Evolutionary conservation across 176 grass and related monocot genomes (phyloP), one percentile per base, ranked within the genome.

Genomic region (Carex littledalei): DNA sequence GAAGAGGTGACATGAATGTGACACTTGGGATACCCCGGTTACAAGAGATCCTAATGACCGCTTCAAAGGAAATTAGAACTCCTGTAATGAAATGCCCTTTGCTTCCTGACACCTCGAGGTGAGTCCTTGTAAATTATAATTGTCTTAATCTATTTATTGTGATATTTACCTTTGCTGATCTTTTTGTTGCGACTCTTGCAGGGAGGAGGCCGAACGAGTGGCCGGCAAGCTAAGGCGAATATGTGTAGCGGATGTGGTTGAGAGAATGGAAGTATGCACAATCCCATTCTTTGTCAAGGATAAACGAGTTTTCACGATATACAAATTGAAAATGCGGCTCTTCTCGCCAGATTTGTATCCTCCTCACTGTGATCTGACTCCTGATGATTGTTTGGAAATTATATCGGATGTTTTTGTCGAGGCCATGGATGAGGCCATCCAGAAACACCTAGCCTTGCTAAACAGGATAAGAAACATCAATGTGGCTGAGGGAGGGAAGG

Each of bases 1-100:
- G 93, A 68, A 93, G 91, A 65, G 95, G 91, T 16, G 95, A 94
- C 54, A 85, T 94, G 95, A 98, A 98, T 85, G 95, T 98, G 49
- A 98, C 95, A 10, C 89, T 98, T 83, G 93, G 95, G 12, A 93
- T 98, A 86, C 95, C 95, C 52, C 90, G 93, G 11, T 87, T 98
- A 43, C 87, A 93, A 85, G 95, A 98, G 89, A 85, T 98, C 65
- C 71, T 98, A 86, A 95, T 95, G 95, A 89, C 93, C 12, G 93
- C 93, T 63, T 92, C 95, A 57, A 92, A 85, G 66, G 80, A 86
- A 60, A 93, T 97, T 72, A 55, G 65, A 2, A 97, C 91, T 11
- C 95, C 95, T 65, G 24, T 89, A 85, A 98, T 98, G 93, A 62
- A 58, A 12, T 95, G 93, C 20, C 89, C 89, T 79, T 37, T 94